Evolutionary conservation across 1,284 basidiomycete genomes (phyloP), one percentile per base, ranked within the genome.

Genomic region (Neonothopanus nambi): DNA sequence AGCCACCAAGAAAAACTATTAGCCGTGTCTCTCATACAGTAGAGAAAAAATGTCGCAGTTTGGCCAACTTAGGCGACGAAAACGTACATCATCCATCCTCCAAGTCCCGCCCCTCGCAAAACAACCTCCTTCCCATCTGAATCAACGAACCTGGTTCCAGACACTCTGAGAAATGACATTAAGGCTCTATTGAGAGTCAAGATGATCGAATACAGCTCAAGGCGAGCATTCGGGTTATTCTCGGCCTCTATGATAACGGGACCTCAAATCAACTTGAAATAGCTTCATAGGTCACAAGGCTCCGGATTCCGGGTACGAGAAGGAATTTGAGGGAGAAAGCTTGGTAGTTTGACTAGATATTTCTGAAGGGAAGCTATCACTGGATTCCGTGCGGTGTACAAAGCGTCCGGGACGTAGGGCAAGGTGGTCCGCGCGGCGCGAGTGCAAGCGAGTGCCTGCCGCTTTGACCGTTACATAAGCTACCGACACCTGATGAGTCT

Each of bases 51-150:
- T 13, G n/a, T n/a, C n/a, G n/a, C n/a, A n/a, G n/a, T n/a, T n/a
- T n/a, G 11, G 17, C 23, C 23, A 18, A 17, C 24, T 26, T 47
- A 11, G 12, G 11, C 13, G 17, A 23, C 11, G 7, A 28, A n/a
- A 44, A 52, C 51, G n/a, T 50, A 63, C 63, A 66, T 65, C 63
- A 67, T 63, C 65, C 65, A 67, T 50, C 81, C 81, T 41, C 80
- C 82, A 17, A 84, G 68, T 23, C 82, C 82, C 35, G 81, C 82
- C 24, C 82, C 83, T 7, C 80, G 73, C 41, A 84, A 67, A 59
- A 81, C 70, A 44, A 82, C 66, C 54, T 79, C 73, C 38, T 78
- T 71, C 8, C 72, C 78, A 37, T 33, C 8, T 30, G 30, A 30
- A 57, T 81, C 76, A 39, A 84, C 75, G 59, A 84, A 70, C 59